phyloP scores from a whole-genome alignment of 1,139 yeast genomes.

The Saccharomyces pastorianus region DNA sequence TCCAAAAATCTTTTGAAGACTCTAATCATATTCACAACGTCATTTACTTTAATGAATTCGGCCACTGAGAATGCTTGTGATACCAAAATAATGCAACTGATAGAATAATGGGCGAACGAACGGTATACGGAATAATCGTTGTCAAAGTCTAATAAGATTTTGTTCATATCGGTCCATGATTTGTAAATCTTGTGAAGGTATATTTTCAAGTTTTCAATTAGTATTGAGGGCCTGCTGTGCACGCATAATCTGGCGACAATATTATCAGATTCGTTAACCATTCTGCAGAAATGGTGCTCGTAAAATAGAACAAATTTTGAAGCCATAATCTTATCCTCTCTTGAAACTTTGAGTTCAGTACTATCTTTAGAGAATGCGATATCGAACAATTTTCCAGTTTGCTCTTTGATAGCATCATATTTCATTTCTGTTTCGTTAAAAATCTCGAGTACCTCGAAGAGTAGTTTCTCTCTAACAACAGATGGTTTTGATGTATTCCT shows the following conservation, averaged over 20 bases:
- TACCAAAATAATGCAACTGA: conserved; percentile 13
- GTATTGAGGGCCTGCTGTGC: conserved; percentile 5
- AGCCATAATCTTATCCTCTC: conserved; percentile 11
- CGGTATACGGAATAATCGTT: conserved; percentile 16
- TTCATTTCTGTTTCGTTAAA: conserved; percentile 9
- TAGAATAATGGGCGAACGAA: conserved; percentile 11
- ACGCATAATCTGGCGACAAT: conserved; percentile 18
- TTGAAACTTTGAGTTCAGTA: conserved; percentile 2
- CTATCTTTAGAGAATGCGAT: conserved; percentile 9
- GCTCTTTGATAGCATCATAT: conserved; percentile 17
- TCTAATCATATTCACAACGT: conserved; percentile 11
- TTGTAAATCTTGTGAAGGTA: conserved; percentile 6
- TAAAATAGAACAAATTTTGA: conserved; percentile 13
- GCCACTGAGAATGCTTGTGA: conserved; percentile 10
- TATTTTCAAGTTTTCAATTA: conserved; percentile 3
- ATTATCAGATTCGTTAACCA: conserved; percentile 17
- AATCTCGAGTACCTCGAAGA: conserved; percentile 16
- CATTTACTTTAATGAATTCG: conserved; percentile 10
- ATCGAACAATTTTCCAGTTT: conserved; percentile 17
- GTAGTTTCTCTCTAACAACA: conserved; percentile 11
- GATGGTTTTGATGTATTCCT: conserved; percentile 23
- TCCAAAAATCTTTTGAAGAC: conserved; percentile 14
- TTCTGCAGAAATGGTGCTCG: conserved; percentile 11
- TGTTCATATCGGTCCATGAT: conserved; percentile 18
- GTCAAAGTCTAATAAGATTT: conserved; percentile 10